Conservation (phyloP, 2,329 filamentous ascomycete genomes). For the Aspergillus glaucus region DNA sequence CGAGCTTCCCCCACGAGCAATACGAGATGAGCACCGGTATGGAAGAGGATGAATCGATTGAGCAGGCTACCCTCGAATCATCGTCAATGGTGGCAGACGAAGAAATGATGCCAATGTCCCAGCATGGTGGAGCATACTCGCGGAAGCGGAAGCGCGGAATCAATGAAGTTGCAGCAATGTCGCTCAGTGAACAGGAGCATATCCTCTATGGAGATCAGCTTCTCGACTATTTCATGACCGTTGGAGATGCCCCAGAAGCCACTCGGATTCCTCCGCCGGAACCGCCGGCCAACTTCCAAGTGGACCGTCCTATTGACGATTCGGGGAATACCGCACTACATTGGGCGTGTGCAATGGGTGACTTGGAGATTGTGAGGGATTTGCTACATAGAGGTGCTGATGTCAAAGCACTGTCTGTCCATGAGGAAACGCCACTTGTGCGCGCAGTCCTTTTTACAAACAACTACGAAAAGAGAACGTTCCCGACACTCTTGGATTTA, state of each 20-base stretch:
- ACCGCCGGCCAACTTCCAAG: conserved; percentile 78
- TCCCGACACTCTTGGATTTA: conserved; percentile 75
- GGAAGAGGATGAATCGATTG: conserved; percentile 73
- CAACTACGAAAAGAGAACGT: conserved; percentile 88
- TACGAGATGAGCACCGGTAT: conserved; percentile 58
- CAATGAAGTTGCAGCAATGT: conserved; percentile 52
- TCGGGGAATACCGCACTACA: conserved; percentile 90
- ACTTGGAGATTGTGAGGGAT: conserved; percentile 83
- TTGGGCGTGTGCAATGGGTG: conserved; percentile 97
- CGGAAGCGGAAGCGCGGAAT: conserved; percentile 74
- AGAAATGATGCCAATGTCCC: conserved; percentile 65
- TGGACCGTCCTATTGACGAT: conserved; percentile 88
- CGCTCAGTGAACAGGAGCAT: conserved; percentile 70
- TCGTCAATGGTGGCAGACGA: conserved; percentile 82
- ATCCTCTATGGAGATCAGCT: conserved; percentile 87
- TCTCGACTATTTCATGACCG: conserved; percentile 89
- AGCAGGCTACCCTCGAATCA: conserved; percentile 75
- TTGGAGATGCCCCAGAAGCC: conserved; percentile 66
- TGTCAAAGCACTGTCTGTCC: conserved; percentile 61
- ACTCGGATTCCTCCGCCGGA: conserved; percentile 57
- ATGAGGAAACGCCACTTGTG: conserved; percentile 87
- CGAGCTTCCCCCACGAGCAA: conserved; percentile 50
- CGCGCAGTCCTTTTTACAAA: conserved; percentile 94
- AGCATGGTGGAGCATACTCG: conserved; percentile 46
- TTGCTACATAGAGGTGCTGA: conserved; percentile 74